phyloP scores from a whole-genome alignment of 139 green algal genomes.

The Auxenochlorella pyrenoidosa region DNA sequence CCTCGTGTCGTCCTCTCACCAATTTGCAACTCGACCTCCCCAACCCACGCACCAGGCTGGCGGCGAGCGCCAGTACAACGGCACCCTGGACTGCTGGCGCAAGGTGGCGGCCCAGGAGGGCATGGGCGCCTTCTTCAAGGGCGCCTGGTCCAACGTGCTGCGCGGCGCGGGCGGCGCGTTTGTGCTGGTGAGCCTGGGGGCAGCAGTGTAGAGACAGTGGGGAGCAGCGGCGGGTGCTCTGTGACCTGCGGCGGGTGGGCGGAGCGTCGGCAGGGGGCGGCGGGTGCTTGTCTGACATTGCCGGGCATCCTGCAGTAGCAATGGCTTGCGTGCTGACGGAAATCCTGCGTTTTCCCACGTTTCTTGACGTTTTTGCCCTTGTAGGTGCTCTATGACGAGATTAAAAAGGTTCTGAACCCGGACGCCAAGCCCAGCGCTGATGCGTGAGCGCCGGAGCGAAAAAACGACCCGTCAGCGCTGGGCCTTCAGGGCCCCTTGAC shows the following conservation, averaged over 20 bases:
- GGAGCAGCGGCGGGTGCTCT: not conserved
- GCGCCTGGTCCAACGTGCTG: slow-evolving; percentile 82
- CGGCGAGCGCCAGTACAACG: slow-evolving; percentile 87
- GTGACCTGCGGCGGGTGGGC: too few species aligned
- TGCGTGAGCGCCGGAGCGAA: too few species aligned
- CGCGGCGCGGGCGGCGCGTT: slow-evolving; percentile 80
- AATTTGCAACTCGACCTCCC: slow-evolving; percentile 84
- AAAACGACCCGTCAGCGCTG: too few species aligned
- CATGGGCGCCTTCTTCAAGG: slow-evolving; percentile 96
- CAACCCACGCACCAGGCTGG: slow-evolving; percentile 95
- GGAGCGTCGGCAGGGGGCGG: too few species aligned
- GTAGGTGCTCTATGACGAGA: slow-evolving; percentile 89
- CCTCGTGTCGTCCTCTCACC: too few species aligned
- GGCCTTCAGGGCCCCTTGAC: too few species aligned
- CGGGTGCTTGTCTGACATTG: too few species aligned
- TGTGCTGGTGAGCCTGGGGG: slow-evolving; percentile 43
- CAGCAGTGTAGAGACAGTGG: too few species aligned
- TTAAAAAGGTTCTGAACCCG: slow-evolving; percentile 72
- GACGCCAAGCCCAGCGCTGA: slow-evolving; percentile 19
- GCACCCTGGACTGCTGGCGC: slow-evolving; percentile 92
- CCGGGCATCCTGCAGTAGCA: too few species aligned
- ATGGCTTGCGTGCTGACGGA: too few species aligned
- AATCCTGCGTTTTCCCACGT: too few species aligned
- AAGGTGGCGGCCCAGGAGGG: slow-evolving; percentile 96
- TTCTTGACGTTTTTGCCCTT: slow-evolving; percentile 25